phyloP scores from a whole-genome alignment of 2,329 filamentous ascomycete genomes.

The Ascosphaera apis region DNA sequence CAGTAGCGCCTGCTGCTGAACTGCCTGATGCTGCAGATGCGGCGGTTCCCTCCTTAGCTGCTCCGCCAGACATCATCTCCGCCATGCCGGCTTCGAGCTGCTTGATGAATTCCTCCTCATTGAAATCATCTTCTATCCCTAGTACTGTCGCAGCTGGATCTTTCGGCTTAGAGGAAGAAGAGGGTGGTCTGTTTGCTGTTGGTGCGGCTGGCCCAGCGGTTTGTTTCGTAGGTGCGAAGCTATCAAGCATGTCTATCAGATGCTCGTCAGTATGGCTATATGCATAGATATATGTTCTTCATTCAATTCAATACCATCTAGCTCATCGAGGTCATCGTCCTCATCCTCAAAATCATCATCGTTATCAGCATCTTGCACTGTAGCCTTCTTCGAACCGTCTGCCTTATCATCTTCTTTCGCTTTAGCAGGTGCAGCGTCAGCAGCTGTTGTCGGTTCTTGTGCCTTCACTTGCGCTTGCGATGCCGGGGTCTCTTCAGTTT shows the following conservation, averaged over 20 bases:
- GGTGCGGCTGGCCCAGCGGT: slow-evolving; percentile 9
- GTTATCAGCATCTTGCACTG: not conserved
- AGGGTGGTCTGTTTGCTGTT: slow-evolving; percentile 4
- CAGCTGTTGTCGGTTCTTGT: too few relatives aligned
- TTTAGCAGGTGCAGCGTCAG: not conserved
- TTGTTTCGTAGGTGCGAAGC: slow-evolving; percentile 47
- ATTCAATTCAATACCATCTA: slow-evolving; percentile 79
- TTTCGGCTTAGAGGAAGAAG: not conserved
- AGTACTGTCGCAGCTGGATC: slow-evolving; percentile 1
- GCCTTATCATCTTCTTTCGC: slow-evolving; percentile 27
- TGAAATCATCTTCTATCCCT: slow-evolving; percentile 7
- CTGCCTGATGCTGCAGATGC: slow-evolving; percentile 33
- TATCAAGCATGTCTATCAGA: slow-evolving; percentile 60
- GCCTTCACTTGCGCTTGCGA: slow-evolving; percentile 3
- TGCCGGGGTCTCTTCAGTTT: not conserved
- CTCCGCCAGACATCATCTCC: slow-evolving; percentile 43
- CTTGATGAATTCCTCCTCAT: slow-evolving; percentile 40
- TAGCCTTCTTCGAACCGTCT: slow-evolving; percentile 59
- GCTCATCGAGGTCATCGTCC: slow-evolving; percentile 35
- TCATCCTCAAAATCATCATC: not conserved
- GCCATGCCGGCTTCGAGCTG: slow-evolving; percentile 84
- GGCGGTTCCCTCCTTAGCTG: slow-evolving; percentile 27
- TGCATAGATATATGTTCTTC: too few relatives aligned
- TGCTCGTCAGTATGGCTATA: too few relatives aligned
- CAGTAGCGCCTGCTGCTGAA: not conserved